Evolutionary conservation across 192 early-diverging fungal species (phyloP).

Genomic region (Backusella circina): DNA sequence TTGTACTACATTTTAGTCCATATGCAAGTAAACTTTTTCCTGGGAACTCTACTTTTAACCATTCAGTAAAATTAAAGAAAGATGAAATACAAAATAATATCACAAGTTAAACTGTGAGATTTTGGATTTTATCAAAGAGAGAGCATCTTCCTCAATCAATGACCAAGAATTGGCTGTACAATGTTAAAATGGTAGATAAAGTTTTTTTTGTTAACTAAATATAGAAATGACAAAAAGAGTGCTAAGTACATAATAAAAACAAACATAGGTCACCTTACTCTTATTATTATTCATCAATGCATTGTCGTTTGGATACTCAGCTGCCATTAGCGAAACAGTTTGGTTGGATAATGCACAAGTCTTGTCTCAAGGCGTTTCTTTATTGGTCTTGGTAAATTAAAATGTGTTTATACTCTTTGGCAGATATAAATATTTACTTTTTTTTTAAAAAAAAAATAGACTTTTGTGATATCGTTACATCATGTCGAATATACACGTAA

Average conservation of each 20-base stretch:
- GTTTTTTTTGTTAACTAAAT: background rate
- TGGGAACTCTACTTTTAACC: too few relatives aligned
- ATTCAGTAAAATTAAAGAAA: too few relatives aligned
- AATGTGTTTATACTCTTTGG: background rate
- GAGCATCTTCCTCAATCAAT: conserved; percentile 17
- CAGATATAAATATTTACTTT: background rate
- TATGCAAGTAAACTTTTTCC: too few relatives aligned
- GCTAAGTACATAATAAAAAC: background rate
- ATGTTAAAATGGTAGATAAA: conserved; percentile 28
- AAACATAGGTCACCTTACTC: background rate
- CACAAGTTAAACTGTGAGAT: too few relatives aligned
- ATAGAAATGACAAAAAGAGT: background rate
- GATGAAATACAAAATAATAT: too few relatives aligned
- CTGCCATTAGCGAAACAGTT: background rate
- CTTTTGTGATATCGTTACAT: conserved; percentile 29
- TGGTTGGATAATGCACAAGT: background rate
- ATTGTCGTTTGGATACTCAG: background rate
- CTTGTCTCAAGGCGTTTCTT: background rate
- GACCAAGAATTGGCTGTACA: conserved; percentile 31
- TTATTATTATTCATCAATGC: background rate
- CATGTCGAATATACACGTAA: conserved; percentile 34
- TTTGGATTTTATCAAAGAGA: conserved; percentile 34
- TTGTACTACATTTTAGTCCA: too few relatives aligned
- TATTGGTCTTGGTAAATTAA: conserved; percentile 7
- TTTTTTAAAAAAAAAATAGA: background rate